phyloP scores from a whole-genome alignment of 805 yeast species.

The Torulaspora quercuum region DNA sequence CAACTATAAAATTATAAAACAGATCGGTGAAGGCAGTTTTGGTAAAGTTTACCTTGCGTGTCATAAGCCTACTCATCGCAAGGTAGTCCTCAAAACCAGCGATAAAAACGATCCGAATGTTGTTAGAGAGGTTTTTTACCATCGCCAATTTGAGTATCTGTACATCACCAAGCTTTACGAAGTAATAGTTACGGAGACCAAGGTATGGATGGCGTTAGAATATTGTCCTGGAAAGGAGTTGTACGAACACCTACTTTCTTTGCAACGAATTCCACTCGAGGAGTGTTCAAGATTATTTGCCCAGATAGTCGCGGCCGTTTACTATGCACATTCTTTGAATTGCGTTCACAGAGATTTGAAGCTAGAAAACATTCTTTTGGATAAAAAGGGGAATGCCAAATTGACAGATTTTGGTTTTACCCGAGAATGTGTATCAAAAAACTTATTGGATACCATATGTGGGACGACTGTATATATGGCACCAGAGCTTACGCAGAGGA shows the following conservation, averaged over 20 bases:
- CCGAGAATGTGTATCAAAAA: conserved; percentile 60
- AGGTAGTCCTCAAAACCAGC: conserved; percentile 83
- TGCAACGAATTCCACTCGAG: conserved; percentile 48
- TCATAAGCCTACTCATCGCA: conserved; percentile 69
- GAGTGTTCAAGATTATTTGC: conserved; percentile 55
- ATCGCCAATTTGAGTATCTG: conserved; percentile 77
- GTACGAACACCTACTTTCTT: conserved; percentile 59
- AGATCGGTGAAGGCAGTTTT: conserved; percentile 89
- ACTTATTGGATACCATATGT: conserved; percentile 74
- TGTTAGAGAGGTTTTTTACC: conserved; percentile 86
- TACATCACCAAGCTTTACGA: conserved; percentile 83
- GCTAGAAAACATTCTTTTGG: conserved; percentile 70
- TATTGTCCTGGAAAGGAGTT: conserved; percentile 81
- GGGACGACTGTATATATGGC: conserved; percentile 98
- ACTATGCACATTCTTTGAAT: conserved; percentile 70
- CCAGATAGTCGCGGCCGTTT: conserved; percentile 57
- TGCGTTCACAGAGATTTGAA: conserved; percentile 83
- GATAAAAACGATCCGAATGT: conserved; percentile 74
- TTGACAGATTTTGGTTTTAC: conserved; percentile 94
- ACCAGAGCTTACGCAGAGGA: conserved; percentile 73
- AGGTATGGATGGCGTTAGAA: conserved; percentile 84
- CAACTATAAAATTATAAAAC: conserved; percentile 65
- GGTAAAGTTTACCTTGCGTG: conserved; percentile 86
- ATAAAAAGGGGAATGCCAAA: conserved; percentile 58
- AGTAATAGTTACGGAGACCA: conserved; percentile 72